Percentiles rank a stretch among this genome's conserved stretches.
phyloP scores from a whole-genome alignment of 495 filamentous ascomycete genomes.

The Parachaetomium inaequale region DNA sequence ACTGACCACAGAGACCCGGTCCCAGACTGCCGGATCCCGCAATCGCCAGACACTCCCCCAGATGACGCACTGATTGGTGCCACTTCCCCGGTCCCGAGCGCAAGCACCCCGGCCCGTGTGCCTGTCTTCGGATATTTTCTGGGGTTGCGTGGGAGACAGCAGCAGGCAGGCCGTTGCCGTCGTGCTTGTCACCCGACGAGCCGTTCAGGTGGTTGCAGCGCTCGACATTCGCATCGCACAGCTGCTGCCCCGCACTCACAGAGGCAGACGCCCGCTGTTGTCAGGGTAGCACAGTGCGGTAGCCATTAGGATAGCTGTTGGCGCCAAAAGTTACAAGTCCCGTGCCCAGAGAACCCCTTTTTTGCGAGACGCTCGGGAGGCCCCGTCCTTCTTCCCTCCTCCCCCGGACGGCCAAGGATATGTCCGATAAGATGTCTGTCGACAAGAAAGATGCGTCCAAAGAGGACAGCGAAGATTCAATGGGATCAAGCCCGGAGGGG shows the following conservation, averaged over 20 bases:
- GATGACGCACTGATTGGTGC: slow-evolving; percentile 52
- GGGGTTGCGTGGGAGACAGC: slow-evolving; percentile 16
- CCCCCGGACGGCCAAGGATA: slow-evolving; percentile 33
- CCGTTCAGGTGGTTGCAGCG: slow-evolving; percentile 11
- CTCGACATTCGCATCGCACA: slow-evolving; percentile 1
- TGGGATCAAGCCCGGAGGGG: slow-evolving; percentile 52
- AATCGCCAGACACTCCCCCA: slow-evolving; percentile 38
- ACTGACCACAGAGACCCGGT: slow-evolving; percentile 28
- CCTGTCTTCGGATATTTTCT: slow-evolving; percentile 27
- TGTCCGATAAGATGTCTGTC: slow-evolving; percentile 58
- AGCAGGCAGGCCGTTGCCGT: slow-evolving; percentile 2
- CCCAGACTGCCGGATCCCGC: slow-evolving; percentile 47
- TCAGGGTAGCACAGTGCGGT: slow-evolving; percentile 10
- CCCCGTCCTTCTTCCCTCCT: background rate
- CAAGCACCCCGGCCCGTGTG: slow-evolving; percentile 22
- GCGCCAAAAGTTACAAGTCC: background rate
- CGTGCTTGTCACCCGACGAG: background rate
- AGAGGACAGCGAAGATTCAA: slow-evolving; percentile 53
- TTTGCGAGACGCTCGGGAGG: background rate
- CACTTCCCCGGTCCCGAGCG: slow-evolving; percentile 26
- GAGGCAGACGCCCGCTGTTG: slow-evolving; percentile 8
- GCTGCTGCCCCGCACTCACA: slow-evolving; percentile 6
- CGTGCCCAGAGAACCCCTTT: background rate
- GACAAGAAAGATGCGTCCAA: slow-evolving; percentile 52
- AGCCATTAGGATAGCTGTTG: slow-evolving; percentile 5